Conservation (phyloP, 306 rosid genomes). For the Citrullus colocynthis region DNA sequence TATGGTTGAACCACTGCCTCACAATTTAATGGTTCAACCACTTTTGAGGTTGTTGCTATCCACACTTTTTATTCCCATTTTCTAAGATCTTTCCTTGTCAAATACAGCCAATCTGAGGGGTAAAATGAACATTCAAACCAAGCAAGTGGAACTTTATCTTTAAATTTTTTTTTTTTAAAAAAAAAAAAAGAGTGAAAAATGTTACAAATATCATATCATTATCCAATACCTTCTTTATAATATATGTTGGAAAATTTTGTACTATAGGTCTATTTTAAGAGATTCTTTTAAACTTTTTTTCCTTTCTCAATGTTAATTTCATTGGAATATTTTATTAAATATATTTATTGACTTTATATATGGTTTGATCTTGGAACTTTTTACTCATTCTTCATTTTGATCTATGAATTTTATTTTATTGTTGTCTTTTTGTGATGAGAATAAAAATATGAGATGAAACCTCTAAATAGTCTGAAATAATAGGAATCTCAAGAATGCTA, state of each 20-base stretch:
- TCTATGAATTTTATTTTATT: too few relatives aligned
- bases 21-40: constrained; percentile 5
- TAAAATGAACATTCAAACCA: neutral
- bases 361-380: too few relatives aligned
- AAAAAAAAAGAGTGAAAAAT: neutral
- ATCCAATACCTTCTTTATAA: neutral
- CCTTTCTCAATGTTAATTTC: too few relatives aligned
- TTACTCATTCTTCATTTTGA: too few relatives aligned
- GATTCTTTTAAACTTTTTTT: too few relatives aligned
- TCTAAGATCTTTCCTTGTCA: neutral
- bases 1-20: neutral
- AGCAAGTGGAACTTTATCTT: neutral
- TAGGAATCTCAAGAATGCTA: neutral
- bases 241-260: too few relatives aligned
- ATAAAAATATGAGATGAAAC: too few relatives aligned
- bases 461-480: neutral
- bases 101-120: neutral
- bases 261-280: too few relatives aligned
- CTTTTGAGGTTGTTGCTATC: constrained; percentile 1
- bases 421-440: too few relatives aligned
- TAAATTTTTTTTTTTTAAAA: too few relatives aligned
- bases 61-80: neutral
- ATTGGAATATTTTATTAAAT: too few relatives aligned
- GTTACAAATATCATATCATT: neutral
- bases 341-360: too few relatives aligned